phyloP scores from a whole-genome alignment of 441 rosid species.

The Syzygium malaccense region DNA sequence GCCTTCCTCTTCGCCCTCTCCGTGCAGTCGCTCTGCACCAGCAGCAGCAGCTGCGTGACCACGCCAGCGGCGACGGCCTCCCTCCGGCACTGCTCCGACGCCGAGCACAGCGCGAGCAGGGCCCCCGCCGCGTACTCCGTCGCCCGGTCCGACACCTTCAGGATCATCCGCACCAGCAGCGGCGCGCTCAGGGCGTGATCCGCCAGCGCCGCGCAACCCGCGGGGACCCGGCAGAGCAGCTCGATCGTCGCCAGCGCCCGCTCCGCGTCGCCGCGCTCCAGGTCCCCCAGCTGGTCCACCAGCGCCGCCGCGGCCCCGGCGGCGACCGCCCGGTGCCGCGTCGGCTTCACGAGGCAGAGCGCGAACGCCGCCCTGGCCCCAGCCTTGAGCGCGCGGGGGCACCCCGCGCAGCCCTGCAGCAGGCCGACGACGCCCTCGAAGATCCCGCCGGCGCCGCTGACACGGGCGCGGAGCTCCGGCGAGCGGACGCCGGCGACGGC shows the following conservation, averaged over 20 bases:
- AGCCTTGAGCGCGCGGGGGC: constrained; percentile 61
- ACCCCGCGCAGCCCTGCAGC: not conserved
- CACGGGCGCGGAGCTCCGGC: constrained; percentile 40
- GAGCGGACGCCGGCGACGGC: constrained; percentile 57
- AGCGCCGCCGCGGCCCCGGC: constrained; percentile 69
- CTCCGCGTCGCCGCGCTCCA: constrained; percentile 77
- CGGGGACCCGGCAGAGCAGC: constrained; percentile 58
- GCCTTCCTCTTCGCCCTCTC: constrained; percentile 90
- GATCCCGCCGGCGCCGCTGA: constrained; percentile 41
- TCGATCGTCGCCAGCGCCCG: constrained; percentile 78
- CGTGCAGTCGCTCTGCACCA: constrained; percentile 94
- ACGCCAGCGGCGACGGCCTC: constrained; percentile 84
- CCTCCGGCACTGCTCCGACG: constrained; percentile 45
- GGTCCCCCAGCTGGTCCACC: constrained; percentile 55
- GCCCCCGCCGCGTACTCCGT: constrained; percentile 99
- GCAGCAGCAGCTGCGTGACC: constrained; percentile 59
- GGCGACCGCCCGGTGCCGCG: constrained; percentile 55
- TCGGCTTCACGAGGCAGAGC: constrained; percentile 57
- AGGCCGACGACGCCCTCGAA: constrained; percentile 17
- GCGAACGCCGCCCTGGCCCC: constrained; percentile 68
- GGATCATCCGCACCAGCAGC: constrained; percentile 55
- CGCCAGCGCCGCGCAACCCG: constrained; percentile 56
- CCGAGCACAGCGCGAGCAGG: constrained; percentile 56
- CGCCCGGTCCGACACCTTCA: constrained; percentile 77
- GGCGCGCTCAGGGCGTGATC: constrained; percentile 72